Percentiles rank a stretch among this genome's conserved stretches.
These are phyloP conservation scores for Epithele typhae DNA, from an alignment of 768 basidiomycete genomes.

Conservation along the genomic window DNA sequence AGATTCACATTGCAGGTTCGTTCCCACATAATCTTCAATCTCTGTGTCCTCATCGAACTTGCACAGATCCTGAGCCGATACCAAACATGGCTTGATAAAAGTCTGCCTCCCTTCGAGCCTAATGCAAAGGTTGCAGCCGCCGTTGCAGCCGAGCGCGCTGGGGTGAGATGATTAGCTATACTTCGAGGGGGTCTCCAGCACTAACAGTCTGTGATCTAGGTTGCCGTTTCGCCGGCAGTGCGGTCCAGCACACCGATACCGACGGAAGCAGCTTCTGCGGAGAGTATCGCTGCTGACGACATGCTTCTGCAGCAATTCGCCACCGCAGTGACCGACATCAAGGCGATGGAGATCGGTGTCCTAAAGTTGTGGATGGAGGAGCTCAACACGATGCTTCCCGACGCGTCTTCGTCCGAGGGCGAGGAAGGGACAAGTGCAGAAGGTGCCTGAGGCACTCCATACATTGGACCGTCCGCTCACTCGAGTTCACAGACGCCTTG, in stretches of 20 bases:
- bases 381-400: constrained; percentile 58
- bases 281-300: constrained; percentile 61
- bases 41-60: not conserved
- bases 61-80: constrained; percentile 76
- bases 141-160: constrained; percentile 33
- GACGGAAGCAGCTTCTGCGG: constrained; percentile 46
- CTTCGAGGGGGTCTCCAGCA: not conserved
- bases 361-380: constrained; percentile 64
- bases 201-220: not conserved
- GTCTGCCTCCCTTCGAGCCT: constrained; percentile 41
- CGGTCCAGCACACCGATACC: constrained; percentile 53
- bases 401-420: constrained; percentile 22
- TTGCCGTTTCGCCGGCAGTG: constrained; percentile 21
- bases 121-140: constrained; percentile 29
- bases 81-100: constrained; percentile 68
- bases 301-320: constrained; percentile 59
- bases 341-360: constrained; percentile 47
- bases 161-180: not conserved
- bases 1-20: constrained; percentile 82
- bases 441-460: constrained; percentile 37
- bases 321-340: constrained; percentile 66
- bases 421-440: constrained; percentile 38
- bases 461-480: not conserved
- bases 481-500: constrained; percentile 45
- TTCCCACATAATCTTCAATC: not conserved